Evolutionary conservation across 441 rosid genomes (phyloP).

Genomic region (Euphorbia schlechtendalii): DNA sequence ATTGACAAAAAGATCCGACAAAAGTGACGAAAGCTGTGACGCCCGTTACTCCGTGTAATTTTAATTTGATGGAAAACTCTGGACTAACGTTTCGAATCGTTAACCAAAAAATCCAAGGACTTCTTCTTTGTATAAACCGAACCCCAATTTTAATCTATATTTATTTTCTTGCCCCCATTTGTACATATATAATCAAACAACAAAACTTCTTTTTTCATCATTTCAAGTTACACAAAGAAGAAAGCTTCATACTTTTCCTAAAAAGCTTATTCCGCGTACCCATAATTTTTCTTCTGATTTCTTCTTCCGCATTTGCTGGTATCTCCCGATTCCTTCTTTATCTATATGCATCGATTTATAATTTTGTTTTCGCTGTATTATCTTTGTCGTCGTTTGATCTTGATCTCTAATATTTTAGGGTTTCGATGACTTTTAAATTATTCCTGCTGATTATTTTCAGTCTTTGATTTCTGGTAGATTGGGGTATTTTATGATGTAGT

Average conservation of each 20-base stretch:
- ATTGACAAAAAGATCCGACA: no score
- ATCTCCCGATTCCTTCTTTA: not conserved
- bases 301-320: constrained; percentile 11
- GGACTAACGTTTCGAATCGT: constrained; percentile 4
- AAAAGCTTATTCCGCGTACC: not conserved
- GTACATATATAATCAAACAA: not conserved
- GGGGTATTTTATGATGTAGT: no score
- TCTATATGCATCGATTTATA: not conserved
- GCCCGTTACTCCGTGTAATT: no score
- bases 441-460: not conserved
- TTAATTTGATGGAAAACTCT: no score
- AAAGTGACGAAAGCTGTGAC: no score
- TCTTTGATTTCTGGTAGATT: not conserved
- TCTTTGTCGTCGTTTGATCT: not conserved
- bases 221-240: not conserved
- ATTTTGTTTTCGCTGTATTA: not conserved
- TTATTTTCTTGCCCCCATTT: not conserved
- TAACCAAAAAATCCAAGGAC: not conserved
- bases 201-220: not conserved
- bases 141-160: constrained; percentile 5
- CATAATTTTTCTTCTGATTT: not conserved
- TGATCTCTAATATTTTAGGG: not conserved
- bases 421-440: constrained; percentile 1
- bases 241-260: constrained; percentile 7
- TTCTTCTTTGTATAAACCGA: constrained; percentile 10